Evolutionary conservation across 257 asterid genomes (phyloP).

Genomic region (Petrea volubilis): DNA sequence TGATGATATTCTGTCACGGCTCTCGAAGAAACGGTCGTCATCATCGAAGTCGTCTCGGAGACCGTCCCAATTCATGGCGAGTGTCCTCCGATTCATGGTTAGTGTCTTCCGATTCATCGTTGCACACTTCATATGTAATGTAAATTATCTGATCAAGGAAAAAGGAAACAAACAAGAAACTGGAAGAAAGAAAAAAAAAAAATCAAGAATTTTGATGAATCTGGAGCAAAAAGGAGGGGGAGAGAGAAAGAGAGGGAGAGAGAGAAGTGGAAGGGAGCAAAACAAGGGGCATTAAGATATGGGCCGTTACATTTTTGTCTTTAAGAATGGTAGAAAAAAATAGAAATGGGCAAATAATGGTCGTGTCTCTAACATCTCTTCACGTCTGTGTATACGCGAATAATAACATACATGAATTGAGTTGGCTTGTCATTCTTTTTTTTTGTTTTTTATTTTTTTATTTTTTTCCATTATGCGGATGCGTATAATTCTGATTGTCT

Average conservation of each 20-base stretch:
- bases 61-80: conserved; percentile 90
- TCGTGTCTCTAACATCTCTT: conserved; percentile 32
- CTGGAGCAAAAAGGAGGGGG: conserved; percentile 28
- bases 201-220: conserved; percentile 29
- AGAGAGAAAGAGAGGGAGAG: conserved; percentile 27
- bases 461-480: not conserved
- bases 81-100: conserved; percentile 76
- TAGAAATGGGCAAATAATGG: conserved; percentile 39
- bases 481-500: not conserved
- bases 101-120: conserved; percentile 70
- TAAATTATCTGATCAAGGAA: not conserved
- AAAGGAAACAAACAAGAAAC: not conserved
- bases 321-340: conserved; percentile 19
- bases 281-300: conserved; percentile 38
- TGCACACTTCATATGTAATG: conserved; percentile 40
- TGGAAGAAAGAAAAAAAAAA: not conserved
- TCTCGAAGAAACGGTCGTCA: conserved; percentile 80
- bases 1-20: conserved; percentile 56
- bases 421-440: not conserved
- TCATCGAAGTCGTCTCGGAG: conserved; percentile 68
- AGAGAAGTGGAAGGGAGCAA: conserved; percentile 69
- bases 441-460: not conserved
- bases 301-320: conserved; percentile 25
- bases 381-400: conserved; percentile 35
- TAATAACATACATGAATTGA: conserved; percentile 14